Percentiles rank a stretch among this genome's conserved stretches.
phyloP scores from a whole-genome alignment of 2,329 filamentous ascomycete species.

The Penicillium sp. region DNA sequence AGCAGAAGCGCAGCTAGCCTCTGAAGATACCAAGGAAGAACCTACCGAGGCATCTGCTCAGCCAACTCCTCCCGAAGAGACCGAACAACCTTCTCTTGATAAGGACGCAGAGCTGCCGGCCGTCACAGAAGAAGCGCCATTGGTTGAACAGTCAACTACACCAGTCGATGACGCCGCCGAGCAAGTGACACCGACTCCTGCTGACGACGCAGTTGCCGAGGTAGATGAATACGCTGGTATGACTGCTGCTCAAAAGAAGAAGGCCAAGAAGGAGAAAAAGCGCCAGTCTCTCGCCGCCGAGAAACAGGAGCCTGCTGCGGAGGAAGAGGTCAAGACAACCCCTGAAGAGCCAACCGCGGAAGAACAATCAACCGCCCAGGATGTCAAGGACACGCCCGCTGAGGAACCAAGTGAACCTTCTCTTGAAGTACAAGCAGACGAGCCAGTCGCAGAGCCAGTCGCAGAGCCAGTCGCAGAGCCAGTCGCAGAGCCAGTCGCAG shows the following conservation, averaged over 20 bases:
- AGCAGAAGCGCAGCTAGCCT: neutral
- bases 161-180: neutral
- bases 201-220: constrained; percentile 2
- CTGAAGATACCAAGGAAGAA: neutral
- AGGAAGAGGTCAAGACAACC: constrained; percentile 9
- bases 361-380: neutral
- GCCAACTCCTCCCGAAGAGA: neutral
- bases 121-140: constrained; percentile 2
- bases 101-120: neutral
- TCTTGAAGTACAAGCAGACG: constrained; percentile 3
- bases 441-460: constrained; percentile 15
- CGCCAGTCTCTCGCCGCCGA: constrained; percentile 19
- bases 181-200: neutral
- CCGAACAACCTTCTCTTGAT: neutral
- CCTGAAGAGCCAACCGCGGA: neutral
- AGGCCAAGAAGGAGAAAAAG: constrained; percentile 28
- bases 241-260: constrained; percentile 20
- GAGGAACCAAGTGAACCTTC: constrained; percentile 9
- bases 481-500: constrained; percentile 11
- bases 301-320: neutral
- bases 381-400: neutral
- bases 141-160: neutral
- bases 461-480: neutral
- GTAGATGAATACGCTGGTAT: constrained; percentile 6
- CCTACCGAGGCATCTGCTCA: neutral